phyloP scores from a whole-genome alignment of 2,329 filamentous ascomycete genomes.

The Fusarium xyrophilum region DNA sequence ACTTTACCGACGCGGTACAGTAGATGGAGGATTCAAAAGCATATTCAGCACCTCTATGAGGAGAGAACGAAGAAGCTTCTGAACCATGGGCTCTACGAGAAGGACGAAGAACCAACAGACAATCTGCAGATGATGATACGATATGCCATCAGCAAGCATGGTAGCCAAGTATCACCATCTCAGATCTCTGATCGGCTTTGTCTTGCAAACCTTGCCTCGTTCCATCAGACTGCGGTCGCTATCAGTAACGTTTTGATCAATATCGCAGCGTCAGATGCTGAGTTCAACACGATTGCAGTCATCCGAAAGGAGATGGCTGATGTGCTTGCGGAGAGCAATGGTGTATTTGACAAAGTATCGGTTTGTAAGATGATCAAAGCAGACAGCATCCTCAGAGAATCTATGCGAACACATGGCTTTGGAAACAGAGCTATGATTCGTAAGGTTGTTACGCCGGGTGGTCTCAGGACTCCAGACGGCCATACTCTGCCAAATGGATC shows the following conservation, averaged over 20 bases:
- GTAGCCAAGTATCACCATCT: constrained; percentile 38
- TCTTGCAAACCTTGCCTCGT: constrained; percentile 46
- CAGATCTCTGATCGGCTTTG: constrained; percentile 35
- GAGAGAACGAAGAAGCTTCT: not conserved
- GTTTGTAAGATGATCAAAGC: constrained; percentile 47
- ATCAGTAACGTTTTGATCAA: constrained; percentile 51
- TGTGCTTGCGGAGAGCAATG: constrained; percentile 37
- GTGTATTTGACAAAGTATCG: constrained; percentile 48
- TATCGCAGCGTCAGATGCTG: constrained; percentile 46
- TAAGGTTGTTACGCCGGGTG: constrained; percentile 37
- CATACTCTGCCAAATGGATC: constrained; percentile 44
- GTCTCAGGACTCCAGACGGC: constrained; percentile 45
- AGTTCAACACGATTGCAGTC: constrained; percentile 47
- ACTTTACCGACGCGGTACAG: constrained; percentile 28
- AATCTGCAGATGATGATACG: constrained; percentile 33
- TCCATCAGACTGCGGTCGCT: constrained; percentile 51
- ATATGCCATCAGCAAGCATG: constrained; percentile 25
- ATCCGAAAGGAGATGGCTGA: constrained; percentile 48
- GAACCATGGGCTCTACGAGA: not conserved
- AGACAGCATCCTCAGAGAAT: constrained; percentile 54
- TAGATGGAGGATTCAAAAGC: constrained; percentile 21
- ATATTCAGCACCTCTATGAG: constrained; percentile 15
- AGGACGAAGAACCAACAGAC: constrained; percentile 10
- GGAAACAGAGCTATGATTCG: constrained; percentile 42
- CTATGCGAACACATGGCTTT: constrained; percentile 48